phyloP scores from a whole-genome alignment of 1,284 basidiomycete genomes.

The Tilletia horrida region DNA sequence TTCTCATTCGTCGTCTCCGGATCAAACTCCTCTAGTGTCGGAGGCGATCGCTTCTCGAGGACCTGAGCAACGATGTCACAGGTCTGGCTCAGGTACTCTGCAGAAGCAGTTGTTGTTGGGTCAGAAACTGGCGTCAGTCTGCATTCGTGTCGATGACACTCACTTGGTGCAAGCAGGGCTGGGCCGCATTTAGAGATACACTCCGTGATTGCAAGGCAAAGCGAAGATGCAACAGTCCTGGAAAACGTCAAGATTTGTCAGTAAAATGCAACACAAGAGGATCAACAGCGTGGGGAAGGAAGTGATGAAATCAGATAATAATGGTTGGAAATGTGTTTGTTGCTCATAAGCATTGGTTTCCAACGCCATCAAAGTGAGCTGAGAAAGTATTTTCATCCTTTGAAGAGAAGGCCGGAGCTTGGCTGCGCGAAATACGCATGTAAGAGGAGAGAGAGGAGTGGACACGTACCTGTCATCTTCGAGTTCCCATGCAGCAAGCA shows the following conservation, averaged over 20 bases:
- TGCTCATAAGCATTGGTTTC: constrained; percentile 41
- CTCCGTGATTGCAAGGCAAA: constrained; percentile 47
- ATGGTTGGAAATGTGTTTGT: constrained; percentile 32
- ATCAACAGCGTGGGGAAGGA: neutral
- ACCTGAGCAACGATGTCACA: constrained; percentile 59
- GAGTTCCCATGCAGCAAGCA: constrained; percentile 84
- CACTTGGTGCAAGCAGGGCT: constrained; percentile 36
- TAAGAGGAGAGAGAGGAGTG: neutral
- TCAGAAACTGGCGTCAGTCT: constrained; percentile 56
- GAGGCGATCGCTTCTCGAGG: constrained; percentile 66
- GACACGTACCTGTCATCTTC: constrained; percentile 93
- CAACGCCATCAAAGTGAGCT: constrained; percentile 75
- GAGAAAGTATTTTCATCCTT: constrained; percentile 71
- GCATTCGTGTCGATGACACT: constrained; percentile 19
- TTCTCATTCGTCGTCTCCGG: constrained; percentile 68
- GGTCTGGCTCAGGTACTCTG: constrained; percentile 62
- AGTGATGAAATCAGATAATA: constrained; percentile 32
- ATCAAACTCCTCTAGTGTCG: constrained; percentile 70
- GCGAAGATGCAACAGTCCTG: constrained; percentile 41
- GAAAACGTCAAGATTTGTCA: neutral
- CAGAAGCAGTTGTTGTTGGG: constrained; percentile 32
- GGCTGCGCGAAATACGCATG: neutral
- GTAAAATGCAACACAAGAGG: neutral
- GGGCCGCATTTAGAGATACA: constrained; percentile 44
- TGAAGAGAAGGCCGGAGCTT: constrained; percentile 21